Conservation (phyloP, 345 rosid species). For the Noccaea bulbosa region DNA sequence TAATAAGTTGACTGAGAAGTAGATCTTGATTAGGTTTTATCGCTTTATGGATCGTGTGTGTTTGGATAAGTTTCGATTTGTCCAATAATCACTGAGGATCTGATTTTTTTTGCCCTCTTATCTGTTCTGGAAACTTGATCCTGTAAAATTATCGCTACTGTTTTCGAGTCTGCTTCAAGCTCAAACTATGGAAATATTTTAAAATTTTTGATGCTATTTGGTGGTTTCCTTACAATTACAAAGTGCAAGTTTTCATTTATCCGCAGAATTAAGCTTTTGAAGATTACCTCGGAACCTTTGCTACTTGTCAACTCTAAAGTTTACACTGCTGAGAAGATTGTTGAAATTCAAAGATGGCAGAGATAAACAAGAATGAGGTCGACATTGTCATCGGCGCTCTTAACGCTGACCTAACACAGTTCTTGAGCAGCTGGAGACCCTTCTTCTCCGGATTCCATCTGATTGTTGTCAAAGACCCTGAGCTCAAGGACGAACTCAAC, state of each 20-base stretch:
- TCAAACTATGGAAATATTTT: background rate
- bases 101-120: background rate
- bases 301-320: slow-evolving; percentile 5
- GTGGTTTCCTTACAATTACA: slow-evolving; percentile 24
- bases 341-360: slow-evolving; percentile 45
- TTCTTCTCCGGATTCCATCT: slow-evolving; percentile 75
- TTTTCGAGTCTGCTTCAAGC: background rate
- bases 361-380: slow-evolving; percentile 67
- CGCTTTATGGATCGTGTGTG: background rate
- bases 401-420: slow-evolving; percentile 69
- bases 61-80: background rate
- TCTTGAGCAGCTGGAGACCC: slow-evolving; percentile 75
- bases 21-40: slow-evolving; percentile 26
- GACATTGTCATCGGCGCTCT: slow-evolving; percentile 95
- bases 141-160: background rate
- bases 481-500: slow-evolving; percentile 78
- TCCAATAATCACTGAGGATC: background rate
- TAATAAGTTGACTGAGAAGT: slow-evolving; percentile 10
- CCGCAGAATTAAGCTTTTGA: slow-evolving; percentile 29
- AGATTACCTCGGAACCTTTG: slow-evolving; percentile 8
- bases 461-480: slow-evolving; percentile 92
- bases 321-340: slow-evolving; percentile 6
- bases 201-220: background rate
- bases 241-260: slow-evolving; percentile 21
- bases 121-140: slow-evolving; percentile 1